Conservation (phyloP, 305 asterid genomes). For the Plantago lanceolata region DNA sequence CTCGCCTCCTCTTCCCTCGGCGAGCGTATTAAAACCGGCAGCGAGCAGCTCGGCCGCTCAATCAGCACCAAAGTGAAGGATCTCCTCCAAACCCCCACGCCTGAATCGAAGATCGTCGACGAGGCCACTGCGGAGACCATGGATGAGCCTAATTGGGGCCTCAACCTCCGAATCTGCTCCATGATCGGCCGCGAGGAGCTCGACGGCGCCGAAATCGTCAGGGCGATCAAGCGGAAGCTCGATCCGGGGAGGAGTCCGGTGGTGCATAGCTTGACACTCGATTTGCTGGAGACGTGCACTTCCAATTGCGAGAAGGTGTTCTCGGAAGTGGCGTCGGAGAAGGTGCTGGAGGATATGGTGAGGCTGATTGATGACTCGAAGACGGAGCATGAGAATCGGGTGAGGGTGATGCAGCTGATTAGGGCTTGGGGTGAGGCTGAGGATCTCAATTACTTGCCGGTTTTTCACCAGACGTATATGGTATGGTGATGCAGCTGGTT, state of each 20-base stretch:
- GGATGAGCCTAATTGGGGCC: conserved; percentile 77
- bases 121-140: conserved; percentile 75
- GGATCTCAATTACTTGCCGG: conserved; percentile 84
- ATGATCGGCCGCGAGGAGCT: conserved; percentile 64
- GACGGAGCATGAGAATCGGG: conserved; percentile 60
- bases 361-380: conserved; percentile 67
- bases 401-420: conserved; percentile 77
- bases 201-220: conserved; percentile 68
- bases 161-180: conserved; percentile 83
- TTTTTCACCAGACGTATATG: conserved; percentile 74
- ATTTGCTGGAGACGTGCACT: conserved; percentile 76
- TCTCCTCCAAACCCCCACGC: conserved; percentile 72
- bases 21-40: conserved; percentile 65
- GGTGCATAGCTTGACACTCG: conserved; percentile 55
- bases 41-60: conserved; percentile 75
- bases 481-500: conserved; percentile 23
- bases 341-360: conserved; percentile 82
- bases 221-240: conserved; percentile 72
- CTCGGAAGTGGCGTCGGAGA: conserved; percentile 92
- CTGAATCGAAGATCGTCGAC: conserved; percentile 76
- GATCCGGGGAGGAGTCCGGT: conserved; percentile 40
- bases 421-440: conserved; percentile 89
- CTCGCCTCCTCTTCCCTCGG: conserved; percentile 76
- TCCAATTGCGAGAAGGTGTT: conserved; percentile 90
- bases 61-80: conserved; percentile 78